phyloP scores from a whole-genome alignment of 1,284 basidiomycete species.

The Boletus smithii region DNA sequence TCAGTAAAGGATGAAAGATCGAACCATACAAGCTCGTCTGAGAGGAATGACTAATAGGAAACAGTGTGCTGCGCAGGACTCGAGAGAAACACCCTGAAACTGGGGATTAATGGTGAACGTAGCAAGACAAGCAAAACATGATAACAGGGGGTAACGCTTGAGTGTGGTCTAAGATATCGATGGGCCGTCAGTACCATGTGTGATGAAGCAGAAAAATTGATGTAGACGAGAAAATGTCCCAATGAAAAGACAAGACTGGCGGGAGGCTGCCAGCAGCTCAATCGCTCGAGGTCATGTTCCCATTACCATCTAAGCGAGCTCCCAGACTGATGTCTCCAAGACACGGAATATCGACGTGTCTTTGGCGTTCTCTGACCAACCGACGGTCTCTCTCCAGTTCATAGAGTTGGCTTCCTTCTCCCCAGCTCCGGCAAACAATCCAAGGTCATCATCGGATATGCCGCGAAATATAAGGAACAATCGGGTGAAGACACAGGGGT shows the following conservation, averaged over 20 bases:
- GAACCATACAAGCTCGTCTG: conserved; percentile 7
- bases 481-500: conserved; percentile 77
- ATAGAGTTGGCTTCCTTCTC: conserved; percentile 77
- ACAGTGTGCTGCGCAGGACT: conserved; percentile 6
- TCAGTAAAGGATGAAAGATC: conserved; percentile 9
- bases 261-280: conserved; percentile 25
- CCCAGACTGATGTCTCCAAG: conserved; percentile 71
- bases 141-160: conserved; percentile 16
- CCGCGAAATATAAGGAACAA: conserved; percentile 81
- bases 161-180: conserved; percentile 28
- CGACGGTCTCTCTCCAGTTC: conserved; percentile 75
- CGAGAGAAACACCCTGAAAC: conserved; percentile 5
- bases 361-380: conserved; percentile 74
- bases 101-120: conserved; percentile 11
- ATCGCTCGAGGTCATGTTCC: neutral
- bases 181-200: conserved; percentile 5
- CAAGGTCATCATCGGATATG: conserved; percentile 72
- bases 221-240: conserved; percentile 10
- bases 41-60: conserved; percentile 6
- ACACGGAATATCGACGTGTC: conserved; percentile 69
- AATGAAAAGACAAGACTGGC: conserved; percentile 5
- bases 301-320: conserved; percentile 47
- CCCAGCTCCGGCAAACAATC: conserved; percentile 67
- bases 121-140: conserved; percentile 16
- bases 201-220: conserved; percentile 5